Base-by-base conservation (phyloP, 768 basidiomycete species). In the Clathrus columnatus region DNA sequence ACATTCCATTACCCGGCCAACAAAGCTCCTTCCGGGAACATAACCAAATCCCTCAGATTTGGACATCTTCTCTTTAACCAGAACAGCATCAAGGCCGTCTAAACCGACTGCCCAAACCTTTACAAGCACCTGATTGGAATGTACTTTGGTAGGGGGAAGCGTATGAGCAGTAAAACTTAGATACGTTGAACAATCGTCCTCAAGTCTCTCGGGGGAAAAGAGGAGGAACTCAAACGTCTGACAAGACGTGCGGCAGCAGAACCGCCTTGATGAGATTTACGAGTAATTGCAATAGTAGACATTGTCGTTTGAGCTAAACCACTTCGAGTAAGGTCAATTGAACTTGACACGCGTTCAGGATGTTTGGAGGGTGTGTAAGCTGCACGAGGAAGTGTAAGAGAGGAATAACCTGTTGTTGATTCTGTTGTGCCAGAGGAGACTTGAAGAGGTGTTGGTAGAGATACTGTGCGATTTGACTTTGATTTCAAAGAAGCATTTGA, bases 61-160 rank as follows among this genome's bases (percentile, higher is more conserved):
- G 2, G 58, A 60, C 17, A 64, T 64, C 54, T 58, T 26, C 32
- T 81, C 77, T 6, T 78, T 77, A 10, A 89, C 78, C 57, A 91
- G 73, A 51, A 80, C 73, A 5, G 74, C 76, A 70, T 95, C 93
- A 5, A 85, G 70, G 14, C 76, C 74, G 61, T 95, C 91, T 43
- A 95, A 68, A 2, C 82, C 91, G 1, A 91, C 89, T n/a, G 85
- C 89, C 76, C 87, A 91, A 3, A 96, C 87, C 65, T 93, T 91
- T 5, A 96, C 82, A 21, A 96, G 74, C 16, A 93, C 79, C 54
- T 85, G 76, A 24, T 75, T 73, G 46, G 80, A 74, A 0, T 83
- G 79, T 8, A 94, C 82, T 62, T 84, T 83, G 11, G 73, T 72
- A 0, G 93, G 93, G 11, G 92, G 90, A 23, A 74, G 65, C 14